Evolutionary conservation across 1,139 yeast genomes (phyloP), one percentile per base, ranked within the genome.

Genomic region (Candida sp.): DNA sequence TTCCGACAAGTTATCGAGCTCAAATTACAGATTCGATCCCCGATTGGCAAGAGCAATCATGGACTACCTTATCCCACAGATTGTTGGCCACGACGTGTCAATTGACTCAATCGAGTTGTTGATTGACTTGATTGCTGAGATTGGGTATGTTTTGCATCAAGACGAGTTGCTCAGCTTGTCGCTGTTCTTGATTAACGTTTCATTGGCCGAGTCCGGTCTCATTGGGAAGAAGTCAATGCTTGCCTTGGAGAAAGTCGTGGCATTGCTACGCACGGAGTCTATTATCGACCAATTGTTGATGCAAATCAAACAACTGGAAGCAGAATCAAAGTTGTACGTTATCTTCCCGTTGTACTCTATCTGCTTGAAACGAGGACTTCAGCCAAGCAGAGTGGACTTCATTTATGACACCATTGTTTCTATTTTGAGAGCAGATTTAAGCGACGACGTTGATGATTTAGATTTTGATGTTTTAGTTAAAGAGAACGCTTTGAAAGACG

Each of bases 41-140:
- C 51, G 49, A 23, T 49, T 55, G 25, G 46, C 69, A 22, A 58
- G 73, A 47, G 46, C 61, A 3, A 60, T 73, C 23, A 56, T 67
- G 40, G 63, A 61, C 44, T 53, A 54, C 26, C 50, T 69, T 9
- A 43, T 67, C 28, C 70, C 71, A 11, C 52, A 56, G 38, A 50
- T 66, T 23, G 48, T 56, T 25, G 55, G 49, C 4, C 58, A 64
- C n/a, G 57, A 64, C 5, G 59, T 68, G 7, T 73, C 83, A 1
- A 75, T 86, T 42, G 94, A 88, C 58, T 73, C 80, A 37, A 78
- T 88, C 58, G 96, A 89, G 61, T 78, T 87, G 5, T 67, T 88
- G 46, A 75, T 80, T 30, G 92, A 87, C 58, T 62, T 88, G 40
- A 69, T 86, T 46, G 78, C 77, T 52, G 75, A 78, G 50, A 72